Base-by-base conservation (phyloP, 495 filamentous ascomycete species). In the Neurospora sp. region DNA sequence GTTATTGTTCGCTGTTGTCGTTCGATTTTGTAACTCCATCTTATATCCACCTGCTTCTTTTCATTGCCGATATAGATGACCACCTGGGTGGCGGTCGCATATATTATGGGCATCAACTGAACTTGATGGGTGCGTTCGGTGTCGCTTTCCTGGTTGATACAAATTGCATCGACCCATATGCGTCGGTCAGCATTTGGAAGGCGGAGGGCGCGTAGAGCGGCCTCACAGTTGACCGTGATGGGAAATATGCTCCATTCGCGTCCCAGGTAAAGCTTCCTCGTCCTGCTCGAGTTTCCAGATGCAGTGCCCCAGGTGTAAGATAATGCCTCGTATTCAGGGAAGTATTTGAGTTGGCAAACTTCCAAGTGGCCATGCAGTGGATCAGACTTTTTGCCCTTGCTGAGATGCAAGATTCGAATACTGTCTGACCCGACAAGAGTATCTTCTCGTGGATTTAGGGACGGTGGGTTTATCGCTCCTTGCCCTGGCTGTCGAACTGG, bases 141-240 rank as follows among this genome's bases (percentile, higher is more conserved):
- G 6, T 70, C 69, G 70, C 74, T 74, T 18, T 70, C 41, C 70
- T 82, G 81, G 74, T 82, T 73, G 54, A 82, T 82, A 48, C 79
- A 82, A 8, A 82, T 70, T 1, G 77, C 71, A 69, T 82, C 81
- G 18, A 81, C 78, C 81, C 80, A 81, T 27, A 82, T 39, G 42
- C 27, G 20, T 20, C 76, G 72, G 23, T 73, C 74, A 23, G 69
- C 71, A 44, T 31, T 69, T 0, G 72, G 76, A 42, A 77, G 72
- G 5, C 76, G 74, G 14, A 76, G 69, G 35, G 48, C 59, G 66
- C 72, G 72, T 20, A 77, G 73, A 20, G 74, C 76, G 5, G 72
- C 72, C n/a, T 76, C 74, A 59, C 76, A 77, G 69, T 74, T 77
- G 3, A 73, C 39, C 0, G 76, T 77, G 16, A 77, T 76, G 35